Evolutionary conservation across 2,329 filamentous ascomycete genomes (phyloP).

Genomic region (Aspergillus flavus): DNA sequence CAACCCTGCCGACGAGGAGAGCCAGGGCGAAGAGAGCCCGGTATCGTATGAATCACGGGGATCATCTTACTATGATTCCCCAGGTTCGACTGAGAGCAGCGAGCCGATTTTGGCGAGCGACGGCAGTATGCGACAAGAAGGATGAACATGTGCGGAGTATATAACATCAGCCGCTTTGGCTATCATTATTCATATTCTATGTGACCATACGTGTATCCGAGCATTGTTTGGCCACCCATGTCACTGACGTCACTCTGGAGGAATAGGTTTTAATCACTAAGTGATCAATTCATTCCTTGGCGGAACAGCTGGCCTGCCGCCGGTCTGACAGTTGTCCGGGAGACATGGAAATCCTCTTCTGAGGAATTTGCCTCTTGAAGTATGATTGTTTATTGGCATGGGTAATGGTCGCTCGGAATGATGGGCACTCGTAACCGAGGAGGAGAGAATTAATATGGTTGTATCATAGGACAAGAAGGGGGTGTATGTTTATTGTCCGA

Average conservation of each 20-base stretch:
- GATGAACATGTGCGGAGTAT: not conserved
- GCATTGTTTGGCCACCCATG: not conserved
- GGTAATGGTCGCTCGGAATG: not conserved
- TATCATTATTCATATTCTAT: not conserved
- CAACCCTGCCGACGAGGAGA: slow-evolving; percentile 14
- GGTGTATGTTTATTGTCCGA: not conserved
- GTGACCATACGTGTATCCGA: not conserved
- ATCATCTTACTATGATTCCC: not conserved
- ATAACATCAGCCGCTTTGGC: too few species aligned
- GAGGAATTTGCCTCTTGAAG: slow-evolving; percentile 7
- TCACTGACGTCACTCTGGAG: not conserved
- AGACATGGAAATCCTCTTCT: not conserved
- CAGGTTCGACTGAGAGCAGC: not conserved
- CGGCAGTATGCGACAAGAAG: not conserved
- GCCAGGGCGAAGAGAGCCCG: slow-evolving; percentile 10
- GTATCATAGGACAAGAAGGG: not conserved
- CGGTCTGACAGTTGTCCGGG: slow-evolving; percentile 1
- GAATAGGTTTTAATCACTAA: not conserved
- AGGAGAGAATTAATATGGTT: not conserved
- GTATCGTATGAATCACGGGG: slow-evolving; percentile 1
- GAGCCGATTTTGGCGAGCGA: not conserved
- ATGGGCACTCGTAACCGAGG: not conserved
- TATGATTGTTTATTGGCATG: not conserved
- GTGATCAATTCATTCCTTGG: not conserved
- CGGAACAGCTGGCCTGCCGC: not conserved